Evolutionary conservation across 2,329 filamentous ascomycete species (phyloP).

Genomic region (Fragosphaeria purpurea): DNA sequence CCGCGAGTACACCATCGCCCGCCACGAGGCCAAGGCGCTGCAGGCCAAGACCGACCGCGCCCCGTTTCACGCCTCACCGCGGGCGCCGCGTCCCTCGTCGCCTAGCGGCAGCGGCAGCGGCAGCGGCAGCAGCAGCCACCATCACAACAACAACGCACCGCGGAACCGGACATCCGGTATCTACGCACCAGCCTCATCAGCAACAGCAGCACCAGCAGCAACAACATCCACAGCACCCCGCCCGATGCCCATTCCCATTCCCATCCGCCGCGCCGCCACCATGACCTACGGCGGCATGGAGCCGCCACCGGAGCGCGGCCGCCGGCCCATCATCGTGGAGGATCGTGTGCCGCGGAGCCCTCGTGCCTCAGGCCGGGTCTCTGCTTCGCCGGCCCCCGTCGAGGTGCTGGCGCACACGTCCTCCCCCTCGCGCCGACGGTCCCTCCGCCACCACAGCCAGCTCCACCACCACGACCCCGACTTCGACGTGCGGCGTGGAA

Average conservation of each 20-base stretch:
- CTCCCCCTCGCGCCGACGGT: not conserved
- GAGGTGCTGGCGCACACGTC: slow-evolving; percentile 11
- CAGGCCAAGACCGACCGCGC: slow-evolving; percentile 1
- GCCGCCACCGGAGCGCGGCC: slow-evolving; percentile 12
- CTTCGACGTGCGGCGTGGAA: no score
- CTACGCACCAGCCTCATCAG: slow-evolving; percentile 11
- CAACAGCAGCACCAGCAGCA: slow-evolving; percentile 8
- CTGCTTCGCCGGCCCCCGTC: slow-evolving; percentile 5
- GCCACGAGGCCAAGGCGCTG: slow-evolving; percentile 4
- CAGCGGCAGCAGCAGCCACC: not conserved
- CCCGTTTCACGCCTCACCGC: slow-evolving; percentile 2
- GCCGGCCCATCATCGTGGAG: slow-evolving; percentile 15
- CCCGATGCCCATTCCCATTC: slow-evolving; percentile 12
- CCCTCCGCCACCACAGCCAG: not conserved
- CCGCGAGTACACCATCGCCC: slow-evolving; percentile 7
- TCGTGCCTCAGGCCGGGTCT: not conserved
- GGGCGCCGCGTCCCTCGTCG: slow-evolving; percentile 6
- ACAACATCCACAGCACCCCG: slow-evolving; percentile 4
- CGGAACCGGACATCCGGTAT: slow-evolving; percentile 12
- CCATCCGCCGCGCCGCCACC: slow-evolving; percentile 18
- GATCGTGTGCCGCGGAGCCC: slow-evolving; percentile 9
- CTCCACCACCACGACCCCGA: not conserved
- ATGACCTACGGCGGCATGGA: slow-evolving; percentile 14
- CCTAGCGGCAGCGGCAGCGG: not conserved
- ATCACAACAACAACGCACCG: slow-evolving; percentile 12